Evolutionary conservation across 768 basidiomycete species (phyloP).

Genomic region (Mycena kentingensis): DNA sequence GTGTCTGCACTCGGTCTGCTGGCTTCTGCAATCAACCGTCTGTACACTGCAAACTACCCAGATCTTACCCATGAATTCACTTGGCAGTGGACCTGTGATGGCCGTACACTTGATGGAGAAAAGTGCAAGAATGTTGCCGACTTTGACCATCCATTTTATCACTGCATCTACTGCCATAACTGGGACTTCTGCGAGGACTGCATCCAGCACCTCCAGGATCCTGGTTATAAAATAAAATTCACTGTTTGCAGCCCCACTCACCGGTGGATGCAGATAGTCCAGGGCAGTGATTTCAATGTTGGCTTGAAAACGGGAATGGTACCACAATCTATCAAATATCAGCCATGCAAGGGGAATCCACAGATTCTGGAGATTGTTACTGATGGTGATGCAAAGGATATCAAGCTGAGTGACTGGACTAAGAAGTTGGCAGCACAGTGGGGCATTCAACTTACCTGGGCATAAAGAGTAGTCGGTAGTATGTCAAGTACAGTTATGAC

Average conservation of each 20-base stretch:
- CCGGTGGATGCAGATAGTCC: not conserved
- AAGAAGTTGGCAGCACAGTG: too few species aligned
- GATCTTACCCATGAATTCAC: not conserved
- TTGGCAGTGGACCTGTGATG: not conserved
- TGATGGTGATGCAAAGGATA: too few species aligned
- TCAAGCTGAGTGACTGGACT: too few species aligned
- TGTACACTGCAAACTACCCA: not conserved
- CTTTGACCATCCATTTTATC: not conserved
- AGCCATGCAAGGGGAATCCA: too few species aligned
- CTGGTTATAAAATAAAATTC: not conserved
- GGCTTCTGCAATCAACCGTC: not conserved
- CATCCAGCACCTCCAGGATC: not conserved
- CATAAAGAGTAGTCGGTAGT: too few species aligned
- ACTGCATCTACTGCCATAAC: conserved; percentile 2
- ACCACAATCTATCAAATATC: too few species aligned
- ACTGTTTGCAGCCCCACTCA: not conserved
- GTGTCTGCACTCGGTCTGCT: too few species aligned
- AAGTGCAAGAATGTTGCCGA: not conserved
- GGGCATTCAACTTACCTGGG: too few species aligned
- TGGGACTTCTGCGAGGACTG: conserved; percentile 1
- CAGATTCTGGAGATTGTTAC: too few species aligned
- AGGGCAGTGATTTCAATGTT: too few species aligned
- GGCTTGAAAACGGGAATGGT: too few species aligned
- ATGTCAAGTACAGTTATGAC: too few species aligned
- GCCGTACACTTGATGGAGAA: not conserved